Base-by-base conservation (phyloP, 176 grass and related monocot genomes). In the Alloteropsis semialata region DNA sequence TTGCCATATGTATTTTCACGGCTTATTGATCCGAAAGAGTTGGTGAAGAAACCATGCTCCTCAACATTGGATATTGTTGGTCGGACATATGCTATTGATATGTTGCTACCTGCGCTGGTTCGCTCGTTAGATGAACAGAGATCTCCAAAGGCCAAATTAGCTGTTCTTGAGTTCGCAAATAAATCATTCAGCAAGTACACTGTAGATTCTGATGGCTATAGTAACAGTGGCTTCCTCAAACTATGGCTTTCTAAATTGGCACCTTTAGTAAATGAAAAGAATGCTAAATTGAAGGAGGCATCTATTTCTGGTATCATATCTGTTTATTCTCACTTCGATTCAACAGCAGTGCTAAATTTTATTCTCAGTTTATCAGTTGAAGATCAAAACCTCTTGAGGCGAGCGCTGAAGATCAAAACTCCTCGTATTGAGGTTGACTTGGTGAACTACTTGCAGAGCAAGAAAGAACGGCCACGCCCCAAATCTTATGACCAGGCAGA, bases 391-490 rank as follows among this genome's bases (percentile, higher is more conserved):
- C 77, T 78, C n/a, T 82, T 99, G 72, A 95, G 96, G 63, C 85
- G 96, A 85, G 96, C 96, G 39, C 82, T 99, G 66, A 99, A 99
- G 87, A 93, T 96, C 76, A 92, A 96, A 77, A 99, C 96, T 56
- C 93, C 96, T 55, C 88, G 96, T 87, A 96, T 99, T 65, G 96
- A 99, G 79, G 96, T 99, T 90, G 96, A 99, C 91, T 86, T 99
- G 67, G 93, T 99, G 81, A 99, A 94, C 90, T 99, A 93, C 74
- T 89, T 99, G 77, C 96, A 99, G 87, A 99, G 89, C 71, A 99
- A 96, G 87, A 99, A 99, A 88, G 96, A 99, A 58, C 93, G 91
- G 0, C 93, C 94, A 16, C 89, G 91, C 8, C 80, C 87, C 59
- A 99, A 99, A 84, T 89, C 91, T 46, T 99, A 96, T 80, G 96